A percentile compares a stretch with the other conserved stretches of the same genome.
Conservation (phyloP, 1,284 basidiomycete species). For the Tylopilus orsonianus region DNA sequence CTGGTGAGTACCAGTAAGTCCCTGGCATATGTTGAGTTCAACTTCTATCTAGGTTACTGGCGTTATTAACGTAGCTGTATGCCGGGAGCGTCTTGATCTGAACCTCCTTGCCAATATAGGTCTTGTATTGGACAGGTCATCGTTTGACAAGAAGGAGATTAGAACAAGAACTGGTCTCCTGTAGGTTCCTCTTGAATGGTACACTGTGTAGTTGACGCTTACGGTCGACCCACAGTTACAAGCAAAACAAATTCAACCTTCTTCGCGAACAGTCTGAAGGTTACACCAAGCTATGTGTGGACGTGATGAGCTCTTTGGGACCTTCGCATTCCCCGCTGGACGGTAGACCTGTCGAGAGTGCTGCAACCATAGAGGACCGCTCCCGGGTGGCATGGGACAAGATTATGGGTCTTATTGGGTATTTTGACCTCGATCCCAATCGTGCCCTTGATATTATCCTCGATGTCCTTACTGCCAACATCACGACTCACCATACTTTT, state of each 20-base stretch:
- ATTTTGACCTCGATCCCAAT: slow-evolving; percentile 95
- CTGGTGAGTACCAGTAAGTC: slow-evolving; percentile 49
- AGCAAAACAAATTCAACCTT: slow-evolving; percentile 98
- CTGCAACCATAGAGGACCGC: slow-evolving; percentile 56
- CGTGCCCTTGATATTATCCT: slow-evolving; percentile 92
- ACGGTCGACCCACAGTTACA: slow-evolving; percentile 64
- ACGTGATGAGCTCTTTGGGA: slow-evolving; percentile 79
- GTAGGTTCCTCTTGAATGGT: slow-evolving; percentile 46
- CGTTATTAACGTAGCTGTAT: slow-evolving; percentile 57
- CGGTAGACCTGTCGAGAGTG: slow-evolving; percentile 60
- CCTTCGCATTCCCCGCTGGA: slow-evolving; percentile 64
- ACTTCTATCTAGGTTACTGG: slow-evolving; percentile 30
- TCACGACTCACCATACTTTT: slow-evolving; percentile 87
- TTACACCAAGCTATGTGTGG: slow-evolving; percentile 88
- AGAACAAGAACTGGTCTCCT: slow-evolving; percentile 75
- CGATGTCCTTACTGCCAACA: slow-evolving; percentile 84
- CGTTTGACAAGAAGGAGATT: slow-evolving; percentile 74
- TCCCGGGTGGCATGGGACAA: slow-evolving; percentile 82
- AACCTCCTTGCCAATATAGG: slow-evolving; percentile 58
- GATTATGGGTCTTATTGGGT: slow-evolving; percentile 87
- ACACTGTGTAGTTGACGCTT: slow-evolving; percentile 8
- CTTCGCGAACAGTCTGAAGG: slow-evolving; percentile 97
- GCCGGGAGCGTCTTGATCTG: slow-evolving; percentile 72
- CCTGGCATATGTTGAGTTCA: slow-evolving; percentile 5
- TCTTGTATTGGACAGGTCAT: slow-evolving; percentile 59